Base-by-base conservation (phyloP, 352 stramenopile genomes). In the Globisporangium rhizosaccharum region DNA sequence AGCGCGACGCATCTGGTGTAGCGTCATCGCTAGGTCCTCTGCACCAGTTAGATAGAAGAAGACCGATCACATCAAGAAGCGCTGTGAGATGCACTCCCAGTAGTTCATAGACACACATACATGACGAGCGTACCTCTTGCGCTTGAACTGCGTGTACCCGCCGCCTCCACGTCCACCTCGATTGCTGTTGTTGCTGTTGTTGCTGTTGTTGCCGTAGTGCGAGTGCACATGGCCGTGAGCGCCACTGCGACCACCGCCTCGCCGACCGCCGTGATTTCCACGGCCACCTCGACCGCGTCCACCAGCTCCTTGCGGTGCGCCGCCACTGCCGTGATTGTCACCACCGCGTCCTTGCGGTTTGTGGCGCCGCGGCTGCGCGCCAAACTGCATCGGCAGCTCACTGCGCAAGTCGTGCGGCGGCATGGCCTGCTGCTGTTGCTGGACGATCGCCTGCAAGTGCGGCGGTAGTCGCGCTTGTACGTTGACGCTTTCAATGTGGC, bases 371-470 rank as follows among this genome's bases (percentile, higher is more conserved):
- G 73, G 73, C 48, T 79, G 66, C 1, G 46, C 28, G n/a, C 57
- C 57, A 23, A 63, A 63, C 30, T 57, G 50, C 49, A 51, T 57
- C 3, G 57, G 57, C 6, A 63, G 50, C 42, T 63, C 49, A 26
- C 42, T 63, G 57, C 57, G 57, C n/a, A 63, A 42, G 33, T 39
- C 33, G 33, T 39, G 33, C 33, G 52, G 47, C 57, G 6, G 36
- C 18, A 23, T 47, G 20, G 18, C 4, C 23, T 47, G 41, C 41
- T 47, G 41, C 41, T 55, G 53, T 36, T 86, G 75, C 1, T 57
- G 64, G 72, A 87, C 81, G 72, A 86, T 82, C 9, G 49, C 51
- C 42, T 82, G 78, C 2, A 87, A 50, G 17, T 87, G 70, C 23
- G 69, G 72, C 15, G 77, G 75, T 25, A 90, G 63, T 26, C 65